A percentile compares a stretch with the other conserved stretches of the same genome.
Evolutionary conservation across 1,284 basidiomycete genomes (phyloP).

Genomic region (Apiotrichum mycotoxinovorans): DNA sequence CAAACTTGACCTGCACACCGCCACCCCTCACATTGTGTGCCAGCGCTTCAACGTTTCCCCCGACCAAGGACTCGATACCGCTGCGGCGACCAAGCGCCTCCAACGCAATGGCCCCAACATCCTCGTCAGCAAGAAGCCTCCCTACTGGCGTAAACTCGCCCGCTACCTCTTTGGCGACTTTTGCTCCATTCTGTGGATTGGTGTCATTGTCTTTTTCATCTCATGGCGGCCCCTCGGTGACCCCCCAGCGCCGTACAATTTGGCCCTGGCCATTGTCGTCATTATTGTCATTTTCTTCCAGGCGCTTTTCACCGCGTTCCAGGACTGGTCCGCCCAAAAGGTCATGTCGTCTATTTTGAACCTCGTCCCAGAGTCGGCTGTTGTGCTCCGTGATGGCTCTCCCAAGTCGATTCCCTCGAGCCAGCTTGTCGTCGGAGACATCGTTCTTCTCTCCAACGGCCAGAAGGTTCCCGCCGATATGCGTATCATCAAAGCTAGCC

Average conservation of each 20-base stretch:
- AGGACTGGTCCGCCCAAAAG: constrained; percentile 49
- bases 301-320: constrained; percentile 42
- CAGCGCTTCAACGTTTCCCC: constrained; percentile 55
- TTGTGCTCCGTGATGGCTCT: constrained; percentile 47
- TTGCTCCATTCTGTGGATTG: constrained; percentile 58
- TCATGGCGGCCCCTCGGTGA: constrained; percentile 53
- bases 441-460: constrained; percentile 47
- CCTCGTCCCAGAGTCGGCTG: constrained; percentile 51
- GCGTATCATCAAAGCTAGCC: constrained; percentile 54
- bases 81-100: constrained; percentile 55
- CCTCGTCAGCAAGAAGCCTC: constrained; percentile 46
- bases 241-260: constrained; percentile 51
- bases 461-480: constrained; percentile 55
- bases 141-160: constrained; percentile 48
- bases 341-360: constrained; percentile 52
- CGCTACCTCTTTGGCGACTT: constrained; percentile 55
- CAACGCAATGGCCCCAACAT: constrained; percentile 50
- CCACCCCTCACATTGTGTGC: constrained; percentile 53
- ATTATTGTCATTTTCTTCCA: constrained; percentile 52
- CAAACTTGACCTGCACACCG: constrained; percentile 57
- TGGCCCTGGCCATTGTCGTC: constrained; percentile 51
- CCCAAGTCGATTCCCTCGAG: constrained; percentile 34
- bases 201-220: constrained; percentile 53
- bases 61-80: constrained; percentile 54
- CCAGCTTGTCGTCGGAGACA: constrained; percentile 48